phyloP scores from a whole-genome alignment of 768 basidiomycete species.

The Kwoniella dejecticola region DNA sequence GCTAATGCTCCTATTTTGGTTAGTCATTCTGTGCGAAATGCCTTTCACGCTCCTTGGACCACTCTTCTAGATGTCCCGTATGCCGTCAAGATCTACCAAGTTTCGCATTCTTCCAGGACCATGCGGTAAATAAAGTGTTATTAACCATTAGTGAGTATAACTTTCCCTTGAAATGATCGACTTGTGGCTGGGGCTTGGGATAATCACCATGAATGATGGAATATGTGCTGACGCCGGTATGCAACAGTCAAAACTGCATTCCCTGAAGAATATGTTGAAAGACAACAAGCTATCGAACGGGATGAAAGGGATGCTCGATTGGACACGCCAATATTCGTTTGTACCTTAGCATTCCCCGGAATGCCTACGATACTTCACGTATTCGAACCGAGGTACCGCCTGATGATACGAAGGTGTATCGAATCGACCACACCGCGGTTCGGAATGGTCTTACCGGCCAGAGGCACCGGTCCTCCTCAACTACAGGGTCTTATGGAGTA shows the following conservation, averaged over 20 bases:
- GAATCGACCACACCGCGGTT: conserved; percentile 75
- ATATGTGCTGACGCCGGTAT: not conserved
- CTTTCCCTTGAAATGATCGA: no score
- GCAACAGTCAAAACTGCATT: conserved; percentile 68
- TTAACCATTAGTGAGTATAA: conserved; percentile 66
- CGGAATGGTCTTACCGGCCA: conserved; percentile 85
- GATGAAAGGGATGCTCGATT: conserved; percentile 78
- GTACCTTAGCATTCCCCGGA: conserved; percentile 85
- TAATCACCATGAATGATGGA: no score
- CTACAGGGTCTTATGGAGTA: conserved; percentile 66
- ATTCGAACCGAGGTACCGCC: conserved; percentile 90
- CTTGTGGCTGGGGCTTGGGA: no score
- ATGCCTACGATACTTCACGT: conserved; percentile 88
- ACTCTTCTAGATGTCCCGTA: conserved; percentile 76
- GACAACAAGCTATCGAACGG: conserved; percentile 66
- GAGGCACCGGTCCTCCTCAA: conserved; percentile 53
- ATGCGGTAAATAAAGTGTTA: conserved; percentile 71
- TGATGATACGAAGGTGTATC: conserved; percentile 96
- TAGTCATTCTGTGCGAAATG: conserved; percentile 90
- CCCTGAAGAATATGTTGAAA: conserved; percentile 66
- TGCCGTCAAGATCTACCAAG: conserved; percentile 78
- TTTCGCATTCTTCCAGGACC: conserved; percentile 76
- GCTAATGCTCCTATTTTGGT: not conserved
- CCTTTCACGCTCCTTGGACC: conserved; percentile 86
- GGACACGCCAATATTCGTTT: conserved; percentile 88